These are phyloP conservation scores for Hibiscus trionum DNA, from an alignment of 345 rosid species.

Conservation along the genomic window DNA sequence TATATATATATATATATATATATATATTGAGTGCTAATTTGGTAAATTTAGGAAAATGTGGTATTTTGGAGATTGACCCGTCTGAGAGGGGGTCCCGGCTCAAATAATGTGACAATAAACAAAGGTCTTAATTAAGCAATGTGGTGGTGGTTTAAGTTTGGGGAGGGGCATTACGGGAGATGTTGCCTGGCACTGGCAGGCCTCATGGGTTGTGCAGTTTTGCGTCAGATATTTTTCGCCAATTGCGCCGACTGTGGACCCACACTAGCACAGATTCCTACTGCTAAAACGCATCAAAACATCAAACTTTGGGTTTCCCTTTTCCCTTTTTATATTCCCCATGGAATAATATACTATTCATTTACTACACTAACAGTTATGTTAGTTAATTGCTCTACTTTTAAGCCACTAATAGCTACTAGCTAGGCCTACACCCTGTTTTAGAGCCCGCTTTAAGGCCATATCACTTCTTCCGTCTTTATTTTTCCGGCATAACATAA, in stretches of 20 bases:
- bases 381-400: not conserved
- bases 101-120: too few species aligned
- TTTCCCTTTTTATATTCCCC: not conserved
- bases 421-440: not conserved
- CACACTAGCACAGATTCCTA: not conserved
- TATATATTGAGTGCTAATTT: too few species aligned
- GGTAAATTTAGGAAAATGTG: too few species aligned
- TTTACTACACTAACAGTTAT: not conserved
- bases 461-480: not conserved
- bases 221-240: conserved; percentile 2
- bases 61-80: too few species aligned
- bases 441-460: not conserved
- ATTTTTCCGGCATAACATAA: too few species aligned
- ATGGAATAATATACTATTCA: not conserved
- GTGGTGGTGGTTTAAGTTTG: too few species aligned
- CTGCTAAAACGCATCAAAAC: not conserved
- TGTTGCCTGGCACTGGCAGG: too few species aligned
- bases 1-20: too few species aligned
- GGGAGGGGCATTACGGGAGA: too few species aligned
- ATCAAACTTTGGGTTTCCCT: not conserved
- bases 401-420: not conserved
- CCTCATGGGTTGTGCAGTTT: not conserved
- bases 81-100: too few species aligned
- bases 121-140: too few species aligned
- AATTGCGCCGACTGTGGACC: conserved; percentile 7